Percentiles rank a stretch among this genome's conserved stretches.
phyloP scores from a whole-genome alignment of 164 flowering plant genomes.

The Chimonanthus salicifolius region DNA sequence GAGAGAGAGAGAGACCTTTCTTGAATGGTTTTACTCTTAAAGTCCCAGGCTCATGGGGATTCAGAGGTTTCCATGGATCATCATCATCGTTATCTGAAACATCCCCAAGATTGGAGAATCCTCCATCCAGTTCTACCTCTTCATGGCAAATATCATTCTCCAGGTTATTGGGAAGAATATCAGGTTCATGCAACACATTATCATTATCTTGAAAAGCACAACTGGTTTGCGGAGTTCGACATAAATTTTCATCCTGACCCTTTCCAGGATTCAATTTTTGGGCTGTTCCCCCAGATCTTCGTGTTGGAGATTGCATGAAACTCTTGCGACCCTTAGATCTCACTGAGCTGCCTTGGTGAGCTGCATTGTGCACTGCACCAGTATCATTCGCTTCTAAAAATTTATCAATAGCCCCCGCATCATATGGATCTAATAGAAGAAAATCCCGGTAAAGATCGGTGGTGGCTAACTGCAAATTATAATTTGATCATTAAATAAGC shows the following conservation, averaged over 20 bases:
- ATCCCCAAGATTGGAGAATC: constrained; percentile 30
- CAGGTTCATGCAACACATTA: constrained; percentile 26
- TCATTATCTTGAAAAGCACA: constrained; percentile 21
- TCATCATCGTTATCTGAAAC: constrained; percentile 46
- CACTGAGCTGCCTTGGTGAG: constrained; percentile 32
- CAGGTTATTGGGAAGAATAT: constrained; percentile 21
- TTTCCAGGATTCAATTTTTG: constrained; percentile 39
- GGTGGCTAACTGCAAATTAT: constrained; percentile 69
- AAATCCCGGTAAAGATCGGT: constrained; percentile 67
- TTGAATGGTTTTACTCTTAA: constrained; percentile 78
- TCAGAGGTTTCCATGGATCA: constrained; percentile 93
- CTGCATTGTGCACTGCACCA: constrained; percentile 25
- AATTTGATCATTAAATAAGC: not conserved
- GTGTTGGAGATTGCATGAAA: constrained; percentile 50
- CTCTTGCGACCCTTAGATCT: constrained; percentile 43
- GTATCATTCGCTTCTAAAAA: constrained; percentile 36
- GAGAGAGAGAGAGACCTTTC: constrained; percentile 42
- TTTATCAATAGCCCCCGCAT: constrained; percentile 52
- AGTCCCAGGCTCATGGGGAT: constrained; percentile 91
- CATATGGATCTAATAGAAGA: constrained; percentile 84
- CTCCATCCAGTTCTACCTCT: constrained; percentile 35
- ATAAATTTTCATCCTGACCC: constrained; percentile 26
- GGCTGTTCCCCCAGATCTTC: constrained; percentile 47
- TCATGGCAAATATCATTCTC: constrained; percentile 24
- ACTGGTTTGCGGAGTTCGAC: constrained; percentile 26